Conservation (phyloP, 139 green algal genomes). For the Picochlorum costavermella region DNA sequence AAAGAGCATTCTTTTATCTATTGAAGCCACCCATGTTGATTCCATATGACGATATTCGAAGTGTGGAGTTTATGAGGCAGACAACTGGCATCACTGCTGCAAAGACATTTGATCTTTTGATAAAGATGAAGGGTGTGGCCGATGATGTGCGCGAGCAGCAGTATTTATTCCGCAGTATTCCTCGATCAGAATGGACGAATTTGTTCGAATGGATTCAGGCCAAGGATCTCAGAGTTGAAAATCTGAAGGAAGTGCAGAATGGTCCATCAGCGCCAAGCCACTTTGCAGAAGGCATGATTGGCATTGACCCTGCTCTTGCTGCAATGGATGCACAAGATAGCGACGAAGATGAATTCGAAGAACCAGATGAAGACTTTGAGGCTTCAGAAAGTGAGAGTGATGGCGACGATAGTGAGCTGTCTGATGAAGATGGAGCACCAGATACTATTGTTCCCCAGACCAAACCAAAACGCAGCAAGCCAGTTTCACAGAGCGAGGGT, state of each 20-base stretch:
- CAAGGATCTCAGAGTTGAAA: constrained; percentile 77
- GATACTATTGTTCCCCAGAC: constrained; percentile 26
- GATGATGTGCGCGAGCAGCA: constrained; percentile 26
- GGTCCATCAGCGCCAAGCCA: constrained; percentile 47
- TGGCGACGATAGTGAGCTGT: constrained; percentile 30
- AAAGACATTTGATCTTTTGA: constrained; percentile 89
- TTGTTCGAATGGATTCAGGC: constrained; percentile 86
- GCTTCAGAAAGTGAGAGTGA: constrained; percentile 28
- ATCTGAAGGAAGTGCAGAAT: constrained; percentile 61
- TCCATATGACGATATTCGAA: constrained; percentile 74
- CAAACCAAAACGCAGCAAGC: constrained; percentile 25
- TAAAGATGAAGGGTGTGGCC: constrained; percentile 54
- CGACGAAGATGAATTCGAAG: constrained; percentile 27
- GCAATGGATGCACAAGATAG: constrained; percentile 3
- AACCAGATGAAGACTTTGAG: constrained; percentile 50
- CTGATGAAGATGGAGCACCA: constrained; percentile 35
- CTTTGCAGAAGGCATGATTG: constrained; percentile 30
- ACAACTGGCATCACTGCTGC: constrained; percentile 35
- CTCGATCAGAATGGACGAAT: constrained; percentile 77
- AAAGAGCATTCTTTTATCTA: constrained; percentile 95
- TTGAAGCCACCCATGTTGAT: constrained; percentile 93
- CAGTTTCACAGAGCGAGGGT: constrained; percentile 12
- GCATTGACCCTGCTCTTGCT: neutral
- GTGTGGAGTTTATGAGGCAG: constrained; percentile 89
- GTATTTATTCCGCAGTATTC: constrained; percentile 81